Conservation (phyloP, 164 flowering plant species). For the Pachysandra terminalis region DNA sequence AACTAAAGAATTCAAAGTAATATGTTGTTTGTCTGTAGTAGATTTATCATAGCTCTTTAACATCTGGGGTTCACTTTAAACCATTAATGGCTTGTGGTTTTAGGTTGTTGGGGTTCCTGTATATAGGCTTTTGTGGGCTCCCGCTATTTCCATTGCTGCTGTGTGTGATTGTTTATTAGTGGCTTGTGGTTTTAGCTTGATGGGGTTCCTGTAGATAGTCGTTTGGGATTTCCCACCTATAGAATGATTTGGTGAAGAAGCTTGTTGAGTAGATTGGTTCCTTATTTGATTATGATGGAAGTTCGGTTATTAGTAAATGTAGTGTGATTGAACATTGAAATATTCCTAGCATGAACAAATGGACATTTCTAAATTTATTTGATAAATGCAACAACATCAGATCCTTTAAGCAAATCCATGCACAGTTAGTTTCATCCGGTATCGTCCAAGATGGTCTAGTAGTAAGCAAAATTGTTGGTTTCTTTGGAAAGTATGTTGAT, state of each 20-base stretch:
- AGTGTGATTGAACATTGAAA: too few species aligned
- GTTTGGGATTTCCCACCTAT: background rate
- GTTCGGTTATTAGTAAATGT: too few species aligned
- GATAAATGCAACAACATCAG: conserved; percentile 22
- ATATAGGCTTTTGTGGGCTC: too few species aligned
- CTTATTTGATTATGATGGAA: background rate
- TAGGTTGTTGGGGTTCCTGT: background rate
- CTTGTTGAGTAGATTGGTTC: background rate
- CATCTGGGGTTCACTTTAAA: too few species aligned
- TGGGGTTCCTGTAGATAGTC: background rate
- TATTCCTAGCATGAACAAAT: conserved; percentile 10
- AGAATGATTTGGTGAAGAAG: background rate
- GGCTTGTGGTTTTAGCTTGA: background rate
- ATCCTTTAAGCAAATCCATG: conserved; percentile 36
- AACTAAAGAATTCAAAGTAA: too few species aligned
- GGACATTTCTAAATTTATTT: conserved; percentile 22
- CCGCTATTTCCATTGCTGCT: too few species aligned
- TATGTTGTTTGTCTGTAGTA: too few species aligned
- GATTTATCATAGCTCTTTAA: too few species aligned
- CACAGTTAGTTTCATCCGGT: conserved; percentile 29
- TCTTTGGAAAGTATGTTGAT: conserved; percentile 20
- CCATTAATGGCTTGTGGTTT: too few species aligned
- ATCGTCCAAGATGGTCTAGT: conserved; percentile 17
- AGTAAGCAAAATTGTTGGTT: conserved; percentile 18
- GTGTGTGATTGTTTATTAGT: too few species aligned